phyloP scores from a whole-genome alignment of 352 stramenopile species.

The Phytophthora ramorum region DNA sequence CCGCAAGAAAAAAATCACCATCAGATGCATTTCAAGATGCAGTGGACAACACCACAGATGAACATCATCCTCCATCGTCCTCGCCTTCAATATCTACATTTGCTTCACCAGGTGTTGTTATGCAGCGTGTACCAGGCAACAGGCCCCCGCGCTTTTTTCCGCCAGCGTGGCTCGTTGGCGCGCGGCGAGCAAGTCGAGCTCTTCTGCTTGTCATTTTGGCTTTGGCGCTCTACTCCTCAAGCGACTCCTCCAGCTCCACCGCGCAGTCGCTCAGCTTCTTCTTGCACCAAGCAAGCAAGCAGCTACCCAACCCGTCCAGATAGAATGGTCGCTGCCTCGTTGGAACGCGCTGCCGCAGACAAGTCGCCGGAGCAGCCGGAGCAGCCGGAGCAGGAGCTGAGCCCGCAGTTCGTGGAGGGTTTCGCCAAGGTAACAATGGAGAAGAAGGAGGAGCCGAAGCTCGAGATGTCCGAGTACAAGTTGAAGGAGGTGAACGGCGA shows the following conservation, averaged over 20 bases:
- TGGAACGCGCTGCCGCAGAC: conserved; percentile 19
- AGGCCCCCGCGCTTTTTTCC: conserved; percentile 16
- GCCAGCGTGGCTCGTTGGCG: conserved; percentile 4
- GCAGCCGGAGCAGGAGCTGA: conserved; percentile 39
- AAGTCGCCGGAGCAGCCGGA: conserved; percentile 41
- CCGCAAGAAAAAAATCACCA: no score
- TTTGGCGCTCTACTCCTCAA: conserved; percentile 36
- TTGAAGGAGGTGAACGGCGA: conserved; percentile 86
- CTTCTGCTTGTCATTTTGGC: conserved; percentile 37
- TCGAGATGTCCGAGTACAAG: conserved; percentile 89
- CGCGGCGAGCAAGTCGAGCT: conserved; percentile 4
- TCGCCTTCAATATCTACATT: background rate
- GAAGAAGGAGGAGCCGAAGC: conserved; percentile 32
- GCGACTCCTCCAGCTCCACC: conserved; percentile 15
- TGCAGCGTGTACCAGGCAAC: no score
- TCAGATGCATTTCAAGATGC: no score
- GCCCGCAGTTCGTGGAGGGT: conserved; percentile 25
- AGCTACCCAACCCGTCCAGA: background rate
- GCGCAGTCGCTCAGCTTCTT: background rate
- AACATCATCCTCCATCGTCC: background rate
- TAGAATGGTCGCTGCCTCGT: conserved; percentile 49
- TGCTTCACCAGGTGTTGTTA: conserved; percentile 95
- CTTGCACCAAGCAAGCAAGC: background rate
- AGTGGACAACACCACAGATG: no score
- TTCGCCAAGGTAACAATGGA: conserved; percentile 30